These are phyloP conservation scores for Phaeosphaeriaceae sp. DNA, from an alignment of 2,329 filamentous ascomycete genomes.

Conservation along the genomic window DNA sequence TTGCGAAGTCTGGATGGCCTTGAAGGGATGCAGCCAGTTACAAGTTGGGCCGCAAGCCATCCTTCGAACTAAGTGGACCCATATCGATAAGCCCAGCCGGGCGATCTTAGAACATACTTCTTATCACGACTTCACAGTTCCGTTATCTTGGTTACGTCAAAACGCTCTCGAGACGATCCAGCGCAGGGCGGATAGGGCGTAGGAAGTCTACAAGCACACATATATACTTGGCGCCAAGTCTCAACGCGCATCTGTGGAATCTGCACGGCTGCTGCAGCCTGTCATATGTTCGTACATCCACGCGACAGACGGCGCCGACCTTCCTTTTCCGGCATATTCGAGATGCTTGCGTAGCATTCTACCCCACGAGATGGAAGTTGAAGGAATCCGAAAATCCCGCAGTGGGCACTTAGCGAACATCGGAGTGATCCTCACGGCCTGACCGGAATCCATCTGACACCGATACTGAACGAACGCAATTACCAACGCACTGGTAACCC, in stretches of 20 bases:
- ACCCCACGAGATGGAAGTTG: constrained; percentile 17
- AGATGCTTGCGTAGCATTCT: constrained; percentile 2
- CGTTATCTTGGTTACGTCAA: constrained; percentile 36
- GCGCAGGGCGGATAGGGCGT: constrained; percentile 16
- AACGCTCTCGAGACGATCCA: constrained; percentile 5
- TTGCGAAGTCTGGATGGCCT: not conserved
- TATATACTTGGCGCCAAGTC: constrained; percentile 30
- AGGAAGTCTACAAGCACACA: constrained; percentile 10
- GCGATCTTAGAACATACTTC: constrained; percentile 6
- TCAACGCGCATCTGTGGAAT: constrained; percentile 11
- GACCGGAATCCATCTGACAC: constrained; percentile 7
- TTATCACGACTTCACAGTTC: constrained; percentile 20
- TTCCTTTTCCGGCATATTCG: constrained; percentile 11
- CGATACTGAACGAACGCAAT: constrained; percentile 8
- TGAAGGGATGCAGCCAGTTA: constrained; percentile 8
- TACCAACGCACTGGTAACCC: constrained; percentile 15
- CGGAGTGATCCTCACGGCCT: constrained; percentile 3
- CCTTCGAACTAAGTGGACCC: constrained; percentile 14
- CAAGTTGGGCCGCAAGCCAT: constrained; percentile 9
- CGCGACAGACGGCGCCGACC: constrained; percentile 2
- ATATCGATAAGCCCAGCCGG: constrained; percentile 16
- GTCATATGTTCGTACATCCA: constrained; percentile 9
- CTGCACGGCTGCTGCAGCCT: constrained; percentile 2
- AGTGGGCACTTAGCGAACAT: not conserved
- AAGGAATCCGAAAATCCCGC: not conserved